Conservation (phyloP, 305 asterid species). For the Solanum hybrid region DNA sequence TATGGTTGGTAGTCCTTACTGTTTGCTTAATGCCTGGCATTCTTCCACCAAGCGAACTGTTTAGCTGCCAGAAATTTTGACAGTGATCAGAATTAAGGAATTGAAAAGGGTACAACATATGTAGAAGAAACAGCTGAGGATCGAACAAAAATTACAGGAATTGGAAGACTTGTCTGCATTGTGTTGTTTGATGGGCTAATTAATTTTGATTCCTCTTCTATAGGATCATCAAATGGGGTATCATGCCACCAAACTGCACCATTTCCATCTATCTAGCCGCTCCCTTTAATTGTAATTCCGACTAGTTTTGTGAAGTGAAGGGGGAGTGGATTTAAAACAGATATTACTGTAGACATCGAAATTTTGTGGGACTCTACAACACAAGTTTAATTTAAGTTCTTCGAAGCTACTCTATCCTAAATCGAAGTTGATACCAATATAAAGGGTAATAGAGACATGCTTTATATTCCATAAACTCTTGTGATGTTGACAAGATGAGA, state of each 20-base stretch:
- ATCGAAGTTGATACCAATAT: too few species aligned
- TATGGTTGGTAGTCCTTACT: constrained; percentile 31
- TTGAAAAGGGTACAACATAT: not conserved
- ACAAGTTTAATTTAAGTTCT: too few species aligned
- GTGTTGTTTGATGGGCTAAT: constrained; percentile 43
- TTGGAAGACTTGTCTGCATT: constrained; percentile 12
- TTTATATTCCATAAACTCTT: too few species aligned
- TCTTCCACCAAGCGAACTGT: constrained; percentile 39
- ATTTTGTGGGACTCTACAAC: too few species aligned
- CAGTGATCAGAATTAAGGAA: not conserved
- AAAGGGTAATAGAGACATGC: too few species aligned
- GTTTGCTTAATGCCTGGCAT: constrained; percentile 82
- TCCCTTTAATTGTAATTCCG: constrained; percentile 65
- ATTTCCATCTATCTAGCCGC: constrained; percentile 62
- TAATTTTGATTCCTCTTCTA: constrained; percentile 49
- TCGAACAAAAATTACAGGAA: too few species aligned
- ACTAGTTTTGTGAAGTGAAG: constrained; percentile 57
- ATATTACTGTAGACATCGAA: too few species aligned
- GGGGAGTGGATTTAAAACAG: too few species aligned
- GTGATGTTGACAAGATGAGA: too few species aligned
- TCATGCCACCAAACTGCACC: constrained; percentile 92
- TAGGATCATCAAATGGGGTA: constrained; percentile 36
- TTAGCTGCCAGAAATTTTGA: constrained; percentile 29
- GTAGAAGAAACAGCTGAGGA: not conserved
- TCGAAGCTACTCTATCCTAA: too few species aligned